phyloP scores from a whole-genome alignment of 75 land plant genomes.

The Ceratopteris richardii region DNA sequence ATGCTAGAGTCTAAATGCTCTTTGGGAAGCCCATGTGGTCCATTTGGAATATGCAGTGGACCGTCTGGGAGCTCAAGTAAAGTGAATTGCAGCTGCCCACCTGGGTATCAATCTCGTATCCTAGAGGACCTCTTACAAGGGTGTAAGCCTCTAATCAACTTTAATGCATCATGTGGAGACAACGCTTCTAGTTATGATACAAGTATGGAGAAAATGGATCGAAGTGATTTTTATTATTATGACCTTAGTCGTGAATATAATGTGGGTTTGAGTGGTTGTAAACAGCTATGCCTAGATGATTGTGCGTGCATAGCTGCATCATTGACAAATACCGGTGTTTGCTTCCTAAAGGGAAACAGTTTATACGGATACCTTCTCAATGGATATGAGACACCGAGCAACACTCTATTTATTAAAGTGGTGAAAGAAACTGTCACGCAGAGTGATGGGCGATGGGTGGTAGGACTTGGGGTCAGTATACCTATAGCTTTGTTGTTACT shows the following conservation, averaged over 20 bases:
- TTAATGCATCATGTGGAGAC: background rate
- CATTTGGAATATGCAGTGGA: slow-evolving; percentile 1
- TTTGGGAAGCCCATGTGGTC: slow-evolving; percentile 8
- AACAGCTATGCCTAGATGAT: background rate
- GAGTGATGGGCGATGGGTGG: too few species aligned
- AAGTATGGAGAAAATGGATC: background rate
- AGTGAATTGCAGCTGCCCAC: slow-evolving; percentile 3
- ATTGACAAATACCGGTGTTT: background rate
- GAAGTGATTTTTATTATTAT: background rate
- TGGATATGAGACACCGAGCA: background rate
- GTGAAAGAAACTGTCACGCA: too few species aligned
- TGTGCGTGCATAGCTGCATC: slow-evolving; percentile 6
- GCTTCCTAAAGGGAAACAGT: background rate
- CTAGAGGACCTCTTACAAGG: background rate
- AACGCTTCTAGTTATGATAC: background rate
- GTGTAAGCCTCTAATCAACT: background rate
- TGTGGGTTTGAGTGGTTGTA: background rate
- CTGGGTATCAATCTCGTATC: slow-evolving; percentile 1
- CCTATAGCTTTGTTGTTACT: background rate
- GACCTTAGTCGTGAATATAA: background rate
- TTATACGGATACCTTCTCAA: background rate
- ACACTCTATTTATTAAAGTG: slow-evolving; percentile 3
- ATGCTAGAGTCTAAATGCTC: background rate
- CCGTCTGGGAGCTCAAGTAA: background rate
- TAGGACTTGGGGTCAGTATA: background rate